These are phyloP conservation scores for Magnusiomyces ingens DNA, from an alignment of 1,139 yeast genomes.

Conservation along the genomic window DNA sequence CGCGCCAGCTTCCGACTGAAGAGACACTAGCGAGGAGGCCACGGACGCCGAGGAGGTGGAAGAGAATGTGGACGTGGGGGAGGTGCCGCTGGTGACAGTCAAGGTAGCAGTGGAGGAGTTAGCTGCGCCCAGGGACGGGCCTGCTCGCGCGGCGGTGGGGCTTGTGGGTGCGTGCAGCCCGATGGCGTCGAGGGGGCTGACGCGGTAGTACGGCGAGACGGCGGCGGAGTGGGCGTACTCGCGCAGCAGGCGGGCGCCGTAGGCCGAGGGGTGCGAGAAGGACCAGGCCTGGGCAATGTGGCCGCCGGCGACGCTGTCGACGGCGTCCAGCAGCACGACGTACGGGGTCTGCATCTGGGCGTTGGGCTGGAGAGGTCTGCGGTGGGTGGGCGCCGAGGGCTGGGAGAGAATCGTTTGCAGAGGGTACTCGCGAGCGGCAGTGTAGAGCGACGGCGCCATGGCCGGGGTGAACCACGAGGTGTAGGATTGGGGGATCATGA, in stretches of 20 bases:
- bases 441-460: slow-evolving; percentile 45
- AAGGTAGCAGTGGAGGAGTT: neutral
- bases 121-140: neutral
- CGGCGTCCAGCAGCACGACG: slow-evolving; percentile 51
- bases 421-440: slow-evolving; percentile 11
- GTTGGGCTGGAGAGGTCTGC: slow-evolving; percentile 2
- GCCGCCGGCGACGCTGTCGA: slow-evolving; percentile 30
- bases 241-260: neutral
- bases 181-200: too few species aligned
- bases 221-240: too few species aligned
- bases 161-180: slow-evolving; percentile 1
- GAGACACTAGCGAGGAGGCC: neutral
- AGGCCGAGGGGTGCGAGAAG: neutral
- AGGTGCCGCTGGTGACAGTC: neutral
- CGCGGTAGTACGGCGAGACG: too few species aligned
- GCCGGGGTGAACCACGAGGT: slow-evolving; percentile 60
- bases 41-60: too few species aligned
- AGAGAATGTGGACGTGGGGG: neutral
- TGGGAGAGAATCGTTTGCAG: slow-evolving; percentile 9
- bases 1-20: neutral
- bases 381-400: slow-evolving; percentile 3
- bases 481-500: slow-evolving; percentile 58
- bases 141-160: neutral
- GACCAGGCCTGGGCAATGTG: slow-evolving; percentile 1
- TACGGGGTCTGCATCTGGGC: slow-evolving; percentile 45